These are phyloP conservation scores for Hypsizygus marmoreus DNA, from an alignment of 768 basidiomycete genomes.

Conservation along the genomic window DNA sequence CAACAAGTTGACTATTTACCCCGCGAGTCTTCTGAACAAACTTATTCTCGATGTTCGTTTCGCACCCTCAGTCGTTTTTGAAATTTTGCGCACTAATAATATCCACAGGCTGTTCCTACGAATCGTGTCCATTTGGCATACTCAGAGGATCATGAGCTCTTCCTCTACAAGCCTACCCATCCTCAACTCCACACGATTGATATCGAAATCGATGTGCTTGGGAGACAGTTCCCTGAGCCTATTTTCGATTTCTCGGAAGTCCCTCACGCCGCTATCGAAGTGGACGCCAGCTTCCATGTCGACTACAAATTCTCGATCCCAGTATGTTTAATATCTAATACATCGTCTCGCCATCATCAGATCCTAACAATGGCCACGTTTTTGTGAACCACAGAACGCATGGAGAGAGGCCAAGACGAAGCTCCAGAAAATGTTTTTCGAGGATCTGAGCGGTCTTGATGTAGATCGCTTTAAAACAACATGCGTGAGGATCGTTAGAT, in stretches of 20 bases:
- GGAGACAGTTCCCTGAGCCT: background rate
- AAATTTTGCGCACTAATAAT: too few relatives aligned
- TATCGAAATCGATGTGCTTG: background rate
- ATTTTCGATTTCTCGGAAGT: conserved; percentile 6
- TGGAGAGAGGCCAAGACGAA: background rate
- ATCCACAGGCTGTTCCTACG: background rate
- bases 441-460: conserved; percentile 3
- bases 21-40: background rate
- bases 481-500: background rate
- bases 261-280: conserved; percentile 1
- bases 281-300: background rate
- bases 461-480: background rate
- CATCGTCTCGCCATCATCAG: too few relatives aligned
- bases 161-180: background rate
- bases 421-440: conserved; percentile 4
- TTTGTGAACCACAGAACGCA: background rate
- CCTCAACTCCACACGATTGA: background rate
- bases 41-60: background rate
- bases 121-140: too few relatives aligned
- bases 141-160: too few relatives aligned
- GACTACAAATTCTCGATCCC: background rate
- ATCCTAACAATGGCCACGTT: too few relatives aligned
- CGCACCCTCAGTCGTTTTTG: too few relatives aligned
- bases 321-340: background rate
- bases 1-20: background rate